Base-by-base conservation (phyloP, 192 early-diverging fungal genomes). In the Coemansia sp. region DNA sequence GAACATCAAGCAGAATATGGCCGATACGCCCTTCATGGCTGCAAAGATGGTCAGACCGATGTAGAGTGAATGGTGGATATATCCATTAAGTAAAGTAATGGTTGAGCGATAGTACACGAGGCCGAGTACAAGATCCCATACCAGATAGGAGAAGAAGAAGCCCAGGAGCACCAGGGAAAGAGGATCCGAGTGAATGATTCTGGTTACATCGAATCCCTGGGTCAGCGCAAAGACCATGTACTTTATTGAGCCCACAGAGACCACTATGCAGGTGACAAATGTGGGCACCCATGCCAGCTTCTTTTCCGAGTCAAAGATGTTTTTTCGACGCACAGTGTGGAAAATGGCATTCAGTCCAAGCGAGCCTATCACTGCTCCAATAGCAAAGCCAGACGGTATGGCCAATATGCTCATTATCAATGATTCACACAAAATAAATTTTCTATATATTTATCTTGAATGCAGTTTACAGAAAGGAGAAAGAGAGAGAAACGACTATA, bases 11-110 rank as follows among this genome's bases (percentile, higher is more conserved):
- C 87, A 71, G 39, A 88, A 73, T 11, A 81, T 67, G 0, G 77
- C 66, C 0, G 77, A 66, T 22, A 80, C 68, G 12, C 62, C 63
- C 4, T 68, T 57, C 0, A n/a, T 32, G 36, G 77, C 68, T 16
- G 84, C 62, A 66, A 76, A 71, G 10, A 84, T 16, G 0, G 64
- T 41, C 18, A 80, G 47, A 4, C 61, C 61, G n/a, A 74, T 74
- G 61, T 87, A 90, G 39, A 84, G 65, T 19, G 76, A 81, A 62
- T 90, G 89, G 71, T 90, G 89, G 40, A 89, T 81, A 71, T 86
- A 90, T 6, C 88, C 89, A 9, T 80, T 87, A 42, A 88, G 47
- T 4, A 72, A 16, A 22, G 73, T 77, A 40, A 90, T 88, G 8
- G 80, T 78, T 10, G 80, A 72, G 12, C 76, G 79, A 67, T 90